Base-by-base conservation (phyloP, 768 basidiomycete species). In the Xanthoconium stramineum region DNA sequence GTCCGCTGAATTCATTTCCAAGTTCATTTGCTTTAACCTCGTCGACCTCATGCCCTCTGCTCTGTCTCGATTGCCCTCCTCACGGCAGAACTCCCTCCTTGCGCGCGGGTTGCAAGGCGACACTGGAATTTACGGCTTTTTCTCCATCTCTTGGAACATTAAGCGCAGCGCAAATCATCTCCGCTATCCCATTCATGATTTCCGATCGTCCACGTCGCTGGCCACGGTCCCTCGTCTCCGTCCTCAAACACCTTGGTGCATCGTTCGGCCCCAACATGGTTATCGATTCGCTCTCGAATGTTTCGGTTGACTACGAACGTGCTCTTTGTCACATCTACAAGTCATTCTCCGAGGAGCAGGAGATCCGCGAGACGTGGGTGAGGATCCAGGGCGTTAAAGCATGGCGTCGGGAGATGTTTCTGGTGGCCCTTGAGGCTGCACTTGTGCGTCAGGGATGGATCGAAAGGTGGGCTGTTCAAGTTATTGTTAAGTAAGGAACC, bases 401-500 rank as follows among this genome's bases (percentile, higher is more conserved):
- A 36, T 82, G 79, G 81, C 73, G 81, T 51, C 76, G 78, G 59
- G 71, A 78, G 50, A 69, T 76, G 56, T 69, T 83, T n/a, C 62
- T 78, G 57, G 52, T 79, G 32, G 71, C 70, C 30, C 83, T 84
- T 72, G 83, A 86, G 63, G 80, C 78, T 20, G 80, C 74, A 0
- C 71, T 85, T 37, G 65, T 84, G 15, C 66, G 71, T 40, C 74
- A 71, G 5, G 76, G 78, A 15, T 65, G 73, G 59, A 61, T 85
- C 50, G 69, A 67, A 60, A 73, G 80, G 52, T 86, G 83, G 84
- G 68, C 73, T 13, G 30, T 71, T 40, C 63, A 65, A 47, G 59
- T 71, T 43, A 56, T 52, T 40, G 43, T 43, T 6, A 53, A 56
- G 53, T 69, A 47, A 65, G 24, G 24, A 38, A 32, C 33, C 7